These are phyloP conservation scores for Neurospora pannonica DNA, from an alignment of 495 filamentous ascomycete genomes.

Conservation along the genomic window DNA sequence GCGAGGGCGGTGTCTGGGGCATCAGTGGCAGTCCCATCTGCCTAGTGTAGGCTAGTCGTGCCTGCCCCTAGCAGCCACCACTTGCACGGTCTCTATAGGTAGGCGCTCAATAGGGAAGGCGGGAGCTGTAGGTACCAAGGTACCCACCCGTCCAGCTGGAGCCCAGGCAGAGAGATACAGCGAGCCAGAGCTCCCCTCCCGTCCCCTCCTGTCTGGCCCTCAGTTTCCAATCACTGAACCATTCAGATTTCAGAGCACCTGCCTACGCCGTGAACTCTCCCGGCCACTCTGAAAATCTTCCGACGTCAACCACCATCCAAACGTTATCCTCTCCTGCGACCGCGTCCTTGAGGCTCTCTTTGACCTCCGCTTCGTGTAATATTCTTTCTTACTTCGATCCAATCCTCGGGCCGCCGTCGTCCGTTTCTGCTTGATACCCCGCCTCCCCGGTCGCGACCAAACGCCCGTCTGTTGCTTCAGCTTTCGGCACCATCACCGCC, in stretches of 20 bases:
- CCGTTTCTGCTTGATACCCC: background rate
- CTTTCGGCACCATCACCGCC: background rate
- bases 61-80: background rate
- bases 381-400: conserved; percentile 1
- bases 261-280: background rate
- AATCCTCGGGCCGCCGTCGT: background rate
- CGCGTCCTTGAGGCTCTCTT: background rate
- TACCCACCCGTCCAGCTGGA: background rate
- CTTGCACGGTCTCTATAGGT: background rate
- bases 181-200: background rate
- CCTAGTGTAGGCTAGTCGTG: background rate
- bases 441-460: background rate
- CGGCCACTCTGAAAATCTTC: conserved; percentile 6
- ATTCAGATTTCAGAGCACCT: background rate
- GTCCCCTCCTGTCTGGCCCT: background rate
- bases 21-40: background rate
- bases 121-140: background rate
- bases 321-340: background rate
- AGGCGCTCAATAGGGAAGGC: background rate
- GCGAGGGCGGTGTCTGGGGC: background rate
- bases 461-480: background rate
- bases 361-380: conserved; percentile 4
- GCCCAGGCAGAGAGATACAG: background rate
- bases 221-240: background rate
- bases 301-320: conserved; percentile 2